Evolutionary conservation across 2,329 filamentous ascomycete species (phyloP).

Genomic region (Fonsecaea nubica): DNA sequence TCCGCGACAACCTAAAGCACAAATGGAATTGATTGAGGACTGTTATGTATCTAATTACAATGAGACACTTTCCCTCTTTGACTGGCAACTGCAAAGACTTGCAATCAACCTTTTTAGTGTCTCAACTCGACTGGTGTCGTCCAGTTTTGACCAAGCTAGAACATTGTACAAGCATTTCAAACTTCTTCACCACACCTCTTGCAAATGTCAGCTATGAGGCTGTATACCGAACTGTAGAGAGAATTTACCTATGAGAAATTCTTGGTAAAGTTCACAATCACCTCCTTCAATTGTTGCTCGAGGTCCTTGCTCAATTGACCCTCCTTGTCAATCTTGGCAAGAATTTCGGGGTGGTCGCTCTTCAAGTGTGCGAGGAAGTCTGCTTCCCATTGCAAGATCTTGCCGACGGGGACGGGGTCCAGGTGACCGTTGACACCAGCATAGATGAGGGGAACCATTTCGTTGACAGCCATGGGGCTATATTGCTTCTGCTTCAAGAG

Average conservation of each 20-base stretch:
- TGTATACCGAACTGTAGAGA: background rate
- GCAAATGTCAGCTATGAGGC: background rate
- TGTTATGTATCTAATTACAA: constrained; percentile 40
- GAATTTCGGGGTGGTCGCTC: constrained; percentile 84
- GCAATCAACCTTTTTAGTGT: constrained; percentile 20
- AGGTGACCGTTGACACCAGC: constrained; percentile 98
- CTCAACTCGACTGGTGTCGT: constrained; percentile 28
- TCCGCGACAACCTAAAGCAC: constrained; percentile 18
- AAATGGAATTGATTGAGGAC: constrained; percentile 39
- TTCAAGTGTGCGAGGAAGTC: constrained; percentile 93
- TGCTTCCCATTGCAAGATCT: constrained; percentile 91
- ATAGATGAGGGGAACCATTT: constrained; percentile 99
- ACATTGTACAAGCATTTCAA: constrained; percentile 36
- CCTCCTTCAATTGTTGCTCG: constrained; percentile 68
- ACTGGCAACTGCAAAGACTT: constrained; percentile 20
- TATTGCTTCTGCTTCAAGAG: constrained; percentile 99
- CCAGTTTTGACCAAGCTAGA: constrained; percentile 33
- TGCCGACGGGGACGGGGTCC: constrained; percentile 84
- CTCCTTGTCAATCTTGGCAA: constrained; percentile 91
- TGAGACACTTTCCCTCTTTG: constrained; percentile 29
- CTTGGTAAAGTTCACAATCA: constrained; percentile 85
- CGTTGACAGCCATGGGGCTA: constrained; percentile 96
- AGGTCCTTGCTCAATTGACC: constrained; percentile 94
- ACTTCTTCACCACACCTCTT: constrained; percentile 20
- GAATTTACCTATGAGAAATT: constrained; percentile 69